Evolutionary conservation across 208 protist genomes (phyloP), one percentile per base, ranked within the genome.

Genomic region (Leishmania arabica): DNA sequence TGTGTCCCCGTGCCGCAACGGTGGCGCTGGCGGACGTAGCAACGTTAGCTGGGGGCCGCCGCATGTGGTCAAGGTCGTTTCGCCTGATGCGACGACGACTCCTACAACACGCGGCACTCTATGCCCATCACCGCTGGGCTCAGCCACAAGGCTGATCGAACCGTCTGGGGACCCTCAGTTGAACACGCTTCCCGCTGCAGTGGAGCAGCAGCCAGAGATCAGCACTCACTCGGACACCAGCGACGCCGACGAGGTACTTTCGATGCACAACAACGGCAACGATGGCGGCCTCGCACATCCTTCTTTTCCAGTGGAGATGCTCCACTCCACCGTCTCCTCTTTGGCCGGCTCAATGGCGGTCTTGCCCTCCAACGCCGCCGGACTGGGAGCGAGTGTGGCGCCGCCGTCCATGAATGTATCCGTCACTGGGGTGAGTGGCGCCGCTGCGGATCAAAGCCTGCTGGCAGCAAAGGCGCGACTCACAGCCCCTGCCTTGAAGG

Each of bases 11-110:
- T 19, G 54, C 53, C 21, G 47, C 37, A 31, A 31, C 72, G 51
- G 75, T 45, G 37, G 58, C 27, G 58, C 27, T 34, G 56, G n/a
- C 69, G 76, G 24, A 53, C 81, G 75, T 34, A 49, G 49, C 60
- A 84, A 65, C 64, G 75, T 80, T 47, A 70, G 81, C 54, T 84
- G 81, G 81, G 54, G 68, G 42, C 56, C 65, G 34, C 34, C 70
- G 6, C 37, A 72, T 24, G 72, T 73, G n/a, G 64, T 45, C 1
- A 15, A 27, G 17, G 21, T 15, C 11, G 42, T 8, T 17, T 7
- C 47, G 5, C 17, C 62, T 8, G 37, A 47, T 53, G 45, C n/a
- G 11, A 15, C 47, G 9, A 3, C 24, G 11, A 27, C 72, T 7
- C 45, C 49, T 49, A 42, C 42, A 24, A 34, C 17, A n/a, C 53